Conservation (phyloP, 257 asterid species). For the Oldenlandia corymbosa region DNA sequence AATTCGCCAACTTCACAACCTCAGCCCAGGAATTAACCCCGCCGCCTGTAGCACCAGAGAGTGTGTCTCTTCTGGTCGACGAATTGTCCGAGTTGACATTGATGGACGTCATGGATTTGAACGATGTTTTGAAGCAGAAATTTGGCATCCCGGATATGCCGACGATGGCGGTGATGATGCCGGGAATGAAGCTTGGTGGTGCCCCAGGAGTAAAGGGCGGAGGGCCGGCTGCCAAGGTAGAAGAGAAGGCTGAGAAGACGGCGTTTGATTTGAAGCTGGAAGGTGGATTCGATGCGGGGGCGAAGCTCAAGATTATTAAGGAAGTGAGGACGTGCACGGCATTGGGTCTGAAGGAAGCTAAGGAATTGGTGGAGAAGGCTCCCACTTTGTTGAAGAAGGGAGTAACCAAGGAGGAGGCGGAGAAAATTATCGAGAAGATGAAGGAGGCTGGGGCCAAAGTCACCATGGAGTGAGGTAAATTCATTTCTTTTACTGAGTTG, state of each 20-base stretch:
- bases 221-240: constrained; percentile 45
- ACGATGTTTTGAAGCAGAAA: constrained; percentile 52
- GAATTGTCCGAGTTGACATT: constrained; percentile 62
- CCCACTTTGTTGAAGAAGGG: constrained; percentile 91
- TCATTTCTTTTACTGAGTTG: neutral
- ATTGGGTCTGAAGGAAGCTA: constrained; percentile 90
- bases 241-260: constrained; percentile 73
- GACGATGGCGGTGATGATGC: constrained; percentile 76
- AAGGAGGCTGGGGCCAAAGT: constrained; percentile 79
- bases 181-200: constrained; percentile 64
- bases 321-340: constrained; percentile 85
- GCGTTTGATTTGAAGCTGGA: constrained; percentile 87
- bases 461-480: constrained; percentile 69
- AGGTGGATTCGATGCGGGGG: constrained; percentile 70
- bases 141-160: constrained; percentile 78
- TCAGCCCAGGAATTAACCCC: constrained; percentile 40
- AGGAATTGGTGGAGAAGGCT: constrained; percentile 94
- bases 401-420: constrained; percentile 85
- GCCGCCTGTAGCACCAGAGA: constrained; percentile 32
- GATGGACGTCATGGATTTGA: constrained; percentile 65
- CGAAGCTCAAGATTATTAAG: constrained; percentile 82
- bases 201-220: constrained; percentile 49
- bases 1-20: constrained; percentile 30
- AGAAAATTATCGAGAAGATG: constrained; percentile 78
- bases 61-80: constrained; percentile 46